Evolutionary conservation across 768 basidiomycete genomes (phyloP).

Genomic region (Russula griseocarnosa): DNA sequence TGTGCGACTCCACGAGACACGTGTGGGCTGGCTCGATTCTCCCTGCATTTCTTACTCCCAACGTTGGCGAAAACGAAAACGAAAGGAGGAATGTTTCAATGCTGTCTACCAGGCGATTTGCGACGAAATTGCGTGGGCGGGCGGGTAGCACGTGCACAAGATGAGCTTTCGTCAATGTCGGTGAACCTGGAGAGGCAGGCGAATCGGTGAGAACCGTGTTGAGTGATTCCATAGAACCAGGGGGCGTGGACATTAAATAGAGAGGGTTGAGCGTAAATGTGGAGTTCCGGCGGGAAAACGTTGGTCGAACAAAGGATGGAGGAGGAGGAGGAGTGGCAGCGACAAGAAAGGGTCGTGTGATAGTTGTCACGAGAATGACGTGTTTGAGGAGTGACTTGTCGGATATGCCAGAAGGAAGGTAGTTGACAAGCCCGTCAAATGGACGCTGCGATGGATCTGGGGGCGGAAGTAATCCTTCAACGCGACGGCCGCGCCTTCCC

Average conservation of each 20-base stretch:
- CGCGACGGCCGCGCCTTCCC: conserved; percentile 16
- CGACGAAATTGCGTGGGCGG: conserved; percentile 26
- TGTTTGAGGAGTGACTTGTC: conserved; percentile 39
- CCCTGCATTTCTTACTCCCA: background rate
- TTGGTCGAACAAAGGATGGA: conserved; percentile 2
- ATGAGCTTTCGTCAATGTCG: conserved; percentile 29
- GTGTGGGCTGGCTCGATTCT: conserved; percentile 6
- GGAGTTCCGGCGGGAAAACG: conserved; percentile 8
- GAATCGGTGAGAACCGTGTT: conserved; percentile 2
- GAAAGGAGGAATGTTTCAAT: conserved; percentile 40
- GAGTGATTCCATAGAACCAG: conserved; percentile 29
- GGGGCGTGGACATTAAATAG: conserved; percentile 29
- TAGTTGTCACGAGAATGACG: conserved; percentile 41
- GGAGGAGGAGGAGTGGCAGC: conserved; percentile 26
- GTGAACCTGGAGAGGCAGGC: conserved; percentile 9
- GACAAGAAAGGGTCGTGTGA: conserved; percentile 38
- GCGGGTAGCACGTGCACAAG: conserved; percentile 36
- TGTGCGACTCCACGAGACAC: conserved; percentile 20
- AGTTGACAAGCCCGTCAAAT: conserved; percentile 41
- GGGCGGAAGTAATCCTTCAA: conserved; percentile 27
- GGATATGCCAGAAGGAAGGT: conserved; percentile 33
- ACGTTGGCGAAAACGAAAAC: conserved; percentile 32
- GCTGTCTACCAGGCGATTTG: conserved; percentile 35
- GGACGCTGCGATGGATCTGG: conserved; percentile 37
- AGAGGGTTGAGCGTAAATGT: conserved; percentile 22